These are phyloP conservation scores for Vitis hybrid DNA, from an alignment of 177 flowering plant genomes.

Conservation along the genomic window DNA sequence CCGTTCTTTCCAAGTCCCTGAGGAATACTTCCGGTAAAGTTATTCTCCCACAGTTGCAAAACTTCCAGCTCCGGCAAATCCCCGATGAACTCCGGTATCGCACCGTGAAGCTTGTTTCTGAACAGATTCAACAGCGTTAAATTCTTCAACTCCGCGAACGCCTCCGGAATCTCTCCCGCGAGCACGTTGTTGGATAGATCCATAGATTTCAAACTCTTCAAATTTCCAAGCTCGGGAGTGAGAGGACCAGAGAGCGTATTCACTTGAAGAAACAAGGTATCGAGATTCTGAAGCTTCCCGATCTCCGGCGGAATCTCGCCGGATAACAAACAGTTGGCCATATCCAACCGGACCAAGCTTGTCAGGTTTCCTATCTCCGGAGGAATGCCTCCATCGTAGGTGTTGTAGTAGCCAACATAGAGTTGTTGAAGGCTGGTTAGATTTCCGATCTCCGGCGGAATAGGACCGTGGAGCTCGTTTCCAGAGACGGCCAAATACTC, in stretches of 20 bases:
- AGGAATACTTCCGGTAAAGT: slow-evolving; percentile 83
- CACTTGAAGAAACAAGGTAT: slow-evolving; percentile 78
- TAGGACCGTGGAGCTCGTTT: slow-evolving; percentile 66
- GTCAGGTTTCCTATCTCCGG: slow-evolving; percentile 69
- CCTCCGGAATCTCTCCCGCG: slow-evolving; percentile 67
- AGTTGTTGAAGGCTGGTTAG: slow-evolving; percentile 62
- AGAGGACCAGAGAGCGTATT: slow-evolving; percentile 62
- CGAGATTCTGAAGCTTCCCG: slow-evolving; percentile 64
- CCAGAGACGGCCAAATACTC: slow-evolving; percentile 88
- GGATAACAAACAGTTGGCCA: slow-evolving; percentile 64
- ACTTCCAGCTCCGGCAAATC: slow-evolving; percentile 76
- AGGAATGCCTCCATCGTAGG: slow-evolving; percentile 69
- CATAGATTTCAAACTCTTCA: slow-evolving; percentile 72
- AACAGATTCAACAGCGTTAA: slow-evolving; percentile 75
- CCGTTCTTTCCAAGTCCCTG: slow-evolving; percentile 59
- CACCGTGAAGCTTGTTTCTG: slow-evolving; percentile 74
- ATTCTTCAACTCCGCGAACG: slow-evolving; percentile 58
- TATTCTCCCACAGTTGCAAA: slow-evolving; percentile 90
- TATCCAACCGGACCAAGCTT: slow-evolving; percentile 57
- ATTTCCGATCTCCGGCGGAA: slow-evolving; percentile 82
- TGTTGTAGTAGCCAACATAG: slow-evolving; percentile 76
- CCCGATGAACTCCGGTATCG: slow-evolving; percentile 77
- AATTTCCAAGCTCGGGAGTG: slow-evolving; percentile 56
- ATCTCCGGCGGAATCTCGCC: slow-evolving; percentile 79
- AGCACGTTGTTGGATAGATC: slow-evolving; percentile 79